These are phyloP conservation scores for Dothideomycetes sp. DNA, from an alignment of 2,329 filamentous ascomycete species.

Conservation along the genomic window DNA sequence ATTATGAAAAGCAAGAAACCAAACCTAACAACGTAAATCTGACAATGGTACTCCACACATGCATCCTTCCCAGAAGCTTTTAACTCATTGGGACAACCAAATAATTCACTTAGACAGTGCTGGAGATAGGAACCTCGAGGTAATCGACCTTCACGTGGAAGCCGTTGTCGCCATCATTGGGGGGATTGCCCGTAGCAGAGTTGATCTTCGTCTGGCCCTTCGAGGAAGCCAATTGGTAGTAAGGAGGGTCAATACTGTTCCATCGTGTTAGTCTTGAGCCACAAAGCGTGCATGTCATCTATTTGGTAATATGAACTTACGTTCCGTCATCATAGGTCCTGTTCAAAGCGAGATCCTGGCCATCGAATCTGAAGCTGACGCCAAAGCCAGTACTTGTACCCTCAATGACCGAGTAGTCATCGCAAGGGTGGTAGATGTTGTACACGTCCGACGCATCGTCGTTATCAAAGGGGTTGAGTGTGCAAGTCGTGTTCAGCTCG, in stretches of 20 bases:
- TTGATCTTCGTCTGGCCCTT: not conserved
- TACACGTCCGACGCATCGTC: too few relatives aligned
- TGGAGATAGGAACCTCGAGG: not conserved
- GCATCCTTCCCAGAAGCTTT: too few relatives aligned
- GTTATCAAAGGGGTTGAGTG: not conserved
- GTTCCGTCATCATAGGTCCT: not conserved
- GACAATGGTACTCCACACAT: too few relatives aligned
- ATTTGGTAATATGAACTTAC: not conserved
- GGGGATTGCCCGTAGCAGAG: not conserved
- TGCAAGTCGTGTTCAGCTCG: not conserved
- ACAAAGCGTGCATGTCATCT: too few relatives aligned
- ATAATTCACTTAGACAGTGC: too few relatives aligned
- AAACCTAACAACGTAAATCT: too few relatives aligned
- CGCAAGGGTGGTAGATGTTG: not conserved
- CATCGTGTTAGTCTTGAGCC: too few relatives aligned
- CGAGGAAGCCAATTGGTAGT: not conserved
- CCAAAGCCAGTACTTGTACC: not conserved
- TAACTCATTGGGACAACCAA: too few relatives aligned
- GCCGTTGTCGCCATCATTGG: not conserved
- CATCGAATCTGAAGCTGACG: not conserved
- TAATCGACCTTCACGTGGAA: not conserved
- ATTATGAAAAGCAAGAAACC: too few relatives aligned
- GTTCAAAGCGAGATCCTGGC: not conserved
- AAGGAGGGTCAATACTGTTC: not conserved
- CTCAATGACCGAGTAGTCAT: not conserved